Conservation (phyloP, 495 filamentous ascomycete genomes). For the Penicillium daleae region DNA sequence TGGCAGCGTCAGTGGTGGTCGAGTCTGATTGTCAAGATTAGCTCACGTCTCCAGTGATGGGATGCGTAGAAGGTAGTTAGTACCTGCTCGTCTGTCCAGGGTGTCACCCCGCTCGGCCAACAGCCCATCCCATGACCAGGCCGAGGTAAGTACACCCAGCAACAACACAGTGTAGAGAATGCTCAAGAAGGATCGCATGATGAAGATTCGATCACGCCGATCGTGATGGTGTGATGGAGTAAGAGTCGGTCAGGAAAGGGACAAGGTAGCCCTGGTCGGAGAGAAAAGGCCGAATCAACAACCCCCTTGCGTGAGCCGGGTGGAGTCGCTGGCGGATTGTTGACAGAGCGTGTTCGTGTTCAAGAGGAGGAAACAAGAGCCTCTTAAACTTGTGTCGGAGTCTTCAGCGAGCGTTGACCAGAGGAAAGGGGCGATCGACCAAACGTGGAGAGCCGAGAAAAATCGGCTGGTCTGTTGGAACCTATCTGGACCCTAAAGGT, state of each 20-base stretch:
- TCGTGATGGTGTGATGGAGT: background rate
- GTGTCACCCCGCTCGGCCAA: slow-evolving; percentile 34
- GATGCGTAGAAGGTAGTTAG: slow-evolving; percentile 4
- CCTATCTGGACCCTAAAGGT: slow-evolving; percentile 21
- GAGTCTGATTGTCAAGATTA: slow-evolving; percentile 21
- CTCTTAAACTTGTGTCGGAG: background rate
- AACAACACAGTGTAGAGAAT: slow-evolving; percentile 47
- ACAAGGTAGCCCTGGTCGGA: slow-evolving; percentile 14
- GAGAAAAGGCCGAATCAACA: slow-evolving; percentile 20
- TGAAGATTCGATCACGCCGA: slow-evolving; percentile 11
- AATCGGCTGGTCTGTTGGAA: slow-evolving; percentile 16
- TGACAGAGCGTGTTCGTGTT: background rate
- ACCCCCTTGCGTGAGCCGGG: slow-evolving; percentile 29
- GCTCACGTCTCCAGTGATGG: background rate
- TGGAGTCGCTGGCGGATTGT: slow-evolving; percentile 8
- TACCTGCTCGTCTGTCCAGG: slow-evolving; percentile 42
- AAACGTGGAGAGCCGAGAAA: slow-evolving; percentile 18
- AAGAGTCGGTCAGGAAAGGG: slow-evolving; percentile 4
- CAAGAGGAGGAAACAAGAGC: background rate
- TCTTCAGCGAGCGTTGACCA: background rate
- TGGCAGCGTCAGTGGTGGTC: slow-evolving; percentile 29
- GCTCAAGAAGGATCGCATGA: slow-evolving; percentile 43
- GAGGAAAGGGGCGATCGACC: slow-evolving; percentile 17
- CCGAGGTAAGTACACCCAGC: slow-evolving; percentile 49
- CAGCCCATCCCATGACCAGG: slow-evolving; percentile 54